phyloP scores from a whole-genome alignment of 768 basidiomycete species.

The Termitomyces bulborhizus region DNA sequence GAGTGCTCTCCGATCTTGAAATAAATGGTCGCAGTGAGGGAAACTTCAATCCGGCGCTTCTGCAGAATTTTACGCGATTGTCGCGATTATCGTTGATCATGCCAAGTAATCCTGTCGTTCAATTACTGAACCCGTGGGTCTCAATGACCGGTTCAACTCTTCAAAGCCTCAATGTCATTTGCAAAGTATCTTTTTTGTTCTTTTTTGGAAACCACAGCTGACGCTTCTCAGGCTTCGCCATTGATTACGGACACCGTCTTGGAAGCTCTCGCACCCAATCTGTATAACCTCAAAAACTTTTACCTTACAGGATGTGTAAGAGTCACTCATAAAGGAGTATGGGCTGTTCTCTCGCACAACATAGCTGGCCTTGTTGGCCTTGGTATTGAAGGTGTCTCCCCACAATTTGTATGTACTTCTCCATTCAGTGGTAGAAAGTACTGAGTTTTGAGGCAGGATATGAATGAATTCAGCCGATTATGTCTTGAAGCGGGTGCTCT shows the following conservation, averaged over 20 bases:
- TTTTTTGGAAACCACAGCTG: neutral
- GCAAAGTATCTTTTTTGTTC: slow-evolving; percentile 44
- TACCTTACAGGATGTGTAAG: slow-evolving; percentile 63
- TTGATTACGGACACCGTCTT: slow-evolving; percentile 55
- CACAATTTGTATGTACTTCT: slow-evolving; percentile 42
- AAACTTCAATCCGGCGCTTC: slow-evolving; percentile 47
- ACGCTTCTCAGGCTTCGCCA: slow-evolving; percentile 43
- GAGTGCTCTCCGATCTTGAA: slow-evolving; percentile 49
- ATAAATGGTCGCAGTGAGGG: slow-evolving; percentile 62
- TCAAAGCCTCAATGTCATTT: slow-evolving; percentile 57
- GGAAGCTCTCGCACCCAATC: slow-evolving; percentile 38
- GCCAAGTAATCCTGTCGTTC: slow-evolving; percentile 55
- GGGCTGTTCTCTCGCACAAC: slow-evolving; percentile 40
- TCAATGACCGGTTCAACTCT: slow-evolving; percentile 37
- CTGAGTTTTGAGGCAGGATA: slow-evolving; percentile 36
- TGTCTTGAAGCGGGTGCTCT: slow-evolving; percentile 33
- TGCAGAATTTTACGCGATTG: slow-evolving; percentile 46
- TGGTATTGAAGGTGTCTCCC: slow-evolving; percentile 57
- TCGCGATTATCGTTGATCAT: slow-evolving; percentile 64
- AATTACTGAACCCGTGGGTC: slow-evolving; percentile 47
- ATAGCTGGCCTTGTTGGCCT: slow-evolving; percentile 43
- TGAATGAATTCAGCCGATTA: slow-evolving; percentile 34
- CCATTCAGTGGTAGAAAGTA: neutral
- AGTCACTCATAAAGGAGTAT: slow-evolving; percentile 58
- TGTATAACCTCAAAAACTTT: slow-evolving; percentile 49